Evolutionary conservation across 768 basidiomycete genomes (phyloP).

Genomic region (Pleurotus giganteus): DNA sequence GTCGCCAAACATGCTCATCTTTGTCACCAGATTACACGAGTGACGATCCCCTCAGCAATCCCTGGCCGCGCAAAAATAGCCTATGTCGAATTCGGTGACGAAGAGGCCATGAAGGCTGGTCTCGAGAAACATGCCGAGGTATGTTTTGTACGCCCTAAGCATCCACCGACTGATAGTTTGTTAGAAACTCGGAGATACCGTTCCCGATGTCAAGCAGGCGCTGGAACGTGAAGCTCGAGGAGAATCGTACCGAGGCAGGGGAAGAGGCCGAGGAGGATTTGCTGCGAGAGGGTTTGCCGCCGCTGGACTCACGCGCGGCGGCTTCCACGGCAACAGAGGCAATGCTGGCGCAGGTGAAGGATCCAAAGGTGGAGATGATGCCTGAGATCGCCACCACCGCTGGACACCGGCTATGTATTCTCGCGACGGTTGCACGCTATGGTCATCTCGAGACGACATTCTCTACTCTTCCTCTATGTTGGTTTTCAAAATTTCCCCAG

Average conservation of each 20-base stretch:
- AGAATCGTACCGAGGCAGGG: slow-evolving; percentile 44
- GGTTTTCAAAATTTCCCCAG: not conserved
- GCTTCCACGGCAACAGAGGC: slow-evolving; percentile 5
- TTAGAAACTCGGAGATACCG: slow-evolving; percentile 68
- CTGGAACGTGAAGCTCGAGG: slow-evolving; percentile 51
- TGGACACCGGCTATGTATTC: not conserved
- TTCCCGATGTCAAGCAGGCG: slow-evolving; percentile 71
- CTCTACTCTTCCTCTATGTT: not conserved
- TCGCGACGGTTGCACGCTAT: not conserved
- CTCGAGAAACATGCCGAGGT: slow-evolving; percentile 76
- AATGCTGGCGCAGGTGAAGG: slow-evolving; percentile 2
- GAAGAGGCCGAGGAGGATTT: slow-evolving; percentile 55
- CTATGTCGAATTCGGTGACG: slow-evolving; percentile 89
- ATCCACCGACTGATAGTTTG: slow-evolving; percentile 10
- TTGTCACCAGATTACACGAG: slow-evolving; percentile 57
- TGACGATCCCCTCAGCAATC: slow-evolving; percentile 53
- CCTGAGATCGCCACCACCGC: not conserved
- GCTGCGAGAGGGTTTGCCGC: slow-evolving; percentile 66
- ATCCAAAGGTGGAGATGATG: slow-evolving; percentile 8
- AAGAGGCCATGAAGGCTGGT: slow-evolving; percentile 80
- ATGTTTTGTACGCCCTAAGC: slow-evolving; percentile 17
- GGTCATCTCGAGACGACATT: not conserved
- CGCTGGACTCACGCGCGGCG: slow-evolving; percentile 56
- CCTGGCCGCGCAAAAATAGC: slow-evolving; percentile 59
- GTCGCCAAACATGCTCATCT: slow-evolving; percentile 2